Evolutionary conservation across 805 yeast species (phyloP).

Genomic region (Ogataea angusta): DNA sequence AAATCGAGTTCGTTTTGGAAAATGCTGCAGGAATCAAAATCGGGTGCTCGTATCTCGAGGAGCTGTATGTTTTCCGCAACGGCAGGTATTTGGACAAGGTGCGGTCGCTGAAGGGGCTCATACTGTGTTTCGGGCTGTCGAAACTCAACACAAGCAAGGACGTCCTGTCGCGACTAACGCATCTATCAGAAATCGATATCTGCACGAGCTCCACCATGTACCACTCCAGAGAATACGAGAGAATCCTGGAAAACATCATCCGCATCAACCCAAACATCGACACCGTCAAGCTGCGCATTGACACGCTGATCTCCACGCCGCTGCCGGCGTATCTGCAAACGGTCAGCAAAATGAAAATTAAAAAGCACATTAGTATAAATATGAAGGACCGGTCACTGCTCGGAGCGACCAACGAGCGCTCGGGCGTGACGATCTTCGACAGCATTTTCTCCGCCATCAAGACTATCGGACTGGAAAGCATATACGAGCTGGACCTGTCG

Average conservation of each 20-base stretch:
- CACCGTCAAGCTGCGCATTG: slow-evolving; percentile 15
- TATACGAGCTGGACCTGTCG: slow-evolving; percentile 17
- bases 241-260: slow-evolving; percentile 17
- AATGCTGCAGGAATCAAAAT: slow-evolving; percentile 14
- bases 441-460: slow-evolving; percentile 14
- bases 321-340: slow-evolving; percentile 16
- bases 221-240: slow-evolving; percentile 18
- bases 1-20: slow-evolving; percentile 12
- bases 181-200: slow-evolving; percentile 15
- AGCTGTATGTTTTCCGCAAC: slow-evolving; percentile 9
- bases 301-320: slow-evolving; percentile 18
- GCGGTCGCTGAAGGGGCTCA: slow-evolving; percentile 14
- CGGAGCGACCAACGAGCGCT: slow-evolving; percentile 1
- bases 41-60: slow-evolving; percentile 18
- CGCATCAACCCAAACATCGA: slow-evolving; percentile 14
- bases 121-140: slow-evolving; percentile 18
- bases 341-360: slow-evolving; percentile 15
- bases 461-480: slow-evolving; percentile 13
- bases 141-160: slow-evolving; percentile 18
- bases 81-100: slow-evolving; percentile 16
- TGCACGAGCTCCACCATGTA: slow-evolving; percentile 21
- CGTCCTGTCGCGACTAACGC: slow-evolving; percentile 11
- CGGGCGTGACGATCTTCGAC: slow-evolving; percentile 7
- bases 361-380: slow-evolving; percentile 17
- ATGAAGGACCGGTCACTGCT: slow-evolving; percentile 12